Evolutionary conservation across 768 basidiomycete genomes (phyloP), one percentile per base, ranked within the genome.

Genomic region (Boletus subcaerulescens): DNA sequence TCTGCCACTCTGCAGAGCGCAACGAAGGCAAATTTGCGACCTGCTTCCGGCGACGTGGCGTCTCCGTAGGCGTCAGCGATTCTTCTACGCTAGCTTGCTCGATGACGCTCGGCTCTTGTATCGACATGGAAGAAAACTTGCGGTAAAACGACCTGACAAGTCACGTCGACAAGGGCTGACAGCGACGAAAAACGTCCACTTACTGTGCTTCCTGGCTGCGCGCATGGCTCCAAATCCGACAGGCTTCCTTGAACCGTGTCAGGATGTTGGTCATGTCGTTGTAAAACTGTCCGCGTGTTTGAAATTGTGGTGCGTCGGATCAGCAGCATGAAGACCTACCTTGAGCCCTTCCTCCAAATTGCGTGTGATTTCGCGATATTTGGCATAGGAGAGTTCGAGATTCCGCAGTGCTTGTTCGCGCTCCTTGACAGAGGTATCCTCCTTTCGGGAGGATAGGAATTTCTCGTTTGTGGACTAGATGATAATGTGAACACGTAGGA

Each of bases 311-410:
- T n/a, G 18, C 26, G 17, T 39, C 26, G 17, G 47, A 47, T 45
- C 36, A 15, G 42, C 22, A 33, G 12, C 7, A 40, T 3, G 26
- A 24, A 32, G 33, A 26, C 58, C 14, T 60, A 88, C 93, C 76
- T 91, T 88, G 62, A 89, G 78, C 6, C 95, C 95, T 66, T 98
- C 96, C 39, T 90, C 86, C 7, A 97, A 74, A 70, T 98, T 94
- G 47, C 82, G 80, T 3, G 76, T 78, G 14, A 97, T 89, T 67
- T 98, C 95, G 50, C 80, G 77, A 70, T 93, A 97, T 64, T 92
- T 93, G 72, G 86, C 86, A 71, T 90, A 90, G 0, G 94, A 91
- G 12, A 87, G 70, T 59, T 96, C 92, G 41, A 96, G 82, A 13
- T 84, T 82, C 65, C 92, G 91, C 26, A 98, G 71, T 0, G 86